Evolutionary conservation across 257 asterid species (phyloP).

Genomic region (Solanum piurae): DNA sequence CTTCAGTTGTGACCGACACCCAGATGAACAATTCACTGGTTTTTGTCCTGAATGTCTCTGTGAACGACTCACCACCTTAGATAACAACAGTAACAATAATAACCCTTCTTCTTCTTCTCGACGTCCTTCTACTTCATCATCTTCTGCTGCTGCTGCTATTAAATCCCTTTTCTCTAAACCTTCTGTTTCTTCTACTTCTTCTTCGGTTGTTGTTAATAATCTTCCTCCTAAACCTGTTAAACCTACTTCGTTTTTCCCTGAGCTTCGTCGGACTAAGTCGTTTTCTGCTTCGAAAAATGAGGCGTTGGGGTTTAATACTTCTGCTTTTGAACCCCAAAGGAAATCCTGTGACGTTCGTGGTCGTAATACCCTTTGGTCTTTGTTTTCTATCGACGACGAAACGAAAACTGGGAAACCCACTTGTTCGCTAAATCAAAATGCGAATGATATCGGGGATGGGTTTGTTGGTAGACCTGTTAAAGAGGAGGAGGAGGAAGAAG

Average conservation of each 20-base stretch:
- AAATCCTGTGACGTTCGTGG: slow-evolving; percentile 65
- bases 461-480: slow-evolving; percentile 29
- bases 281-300: slow-evolving; percentile 62
- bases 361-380: slow-evolving; percentile 41
- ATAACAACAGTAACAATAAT: slow-evolving; percentile 29
- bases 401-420: slow-evolving; percentile 6
- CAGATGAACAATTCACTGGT: slow-evolving; percentile 49
- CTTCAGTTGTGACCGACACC: slow-evolving; percentile 63
- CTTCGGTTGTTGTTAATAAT: slow-evolving; percentile 14
- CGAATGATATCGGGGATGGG: not conserved
- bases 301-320: slow-evolving; percentile 26
- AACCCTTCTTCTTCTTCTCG: slow-evolving; percentile 35
- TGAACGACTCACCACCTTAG: slow-evolving; percentile 60
- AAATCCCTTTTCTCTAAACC: slow-evolving; percentile 41
- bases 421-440: slow-evolving; percentile 2
- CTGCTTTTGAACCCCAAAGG: slow-evolving; percentile 49
- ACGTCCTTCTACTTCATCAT: slow-evolving; percentile 53
- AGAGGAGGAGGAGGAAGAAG: slow-evolving; percentile 26
- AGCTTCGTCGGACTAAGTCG: slow-evolving; percentile 51
- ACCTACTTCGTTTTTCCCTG: slow-evolving; percentile 31
- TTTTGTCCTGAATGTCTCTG: slow-evolving; percentile 68
- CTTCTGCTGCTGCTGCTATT: slow-evolving; percentile 47
- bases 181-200: slow-evolving; percentile 3
- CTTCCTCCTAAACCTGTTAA: slow-evolving; percentile 31
- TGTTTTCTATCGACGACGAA: slow-evolving; percentile 35